These are phyloP conservation scores for Penicillium argentinense DNA, from an alignment of 495 filamentous ascomycete genomes.

Conservation along the genomic window DNA sequence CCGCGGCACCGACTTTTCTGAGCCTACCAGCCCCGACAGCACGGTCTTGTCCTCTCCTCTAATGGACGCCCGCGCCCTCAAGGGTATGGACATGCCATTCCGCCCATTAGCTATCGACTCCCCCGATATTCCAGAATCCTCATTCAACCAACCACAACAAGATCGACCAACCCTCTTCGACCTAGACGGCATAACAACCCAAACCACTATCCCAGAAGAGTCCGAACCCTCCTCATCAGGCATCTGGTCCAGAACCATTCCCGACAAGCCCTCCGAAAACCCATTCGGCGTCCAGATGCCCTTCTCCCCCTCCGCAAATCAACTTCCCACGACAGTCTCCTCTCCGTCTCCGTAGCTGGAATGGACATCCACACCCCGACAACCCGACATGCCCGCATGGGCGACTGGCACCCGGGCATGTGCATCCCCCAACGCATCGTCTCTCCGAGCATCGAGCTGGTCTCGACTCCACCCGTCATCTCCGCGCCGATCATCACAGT, in stretches of 20 bases:
- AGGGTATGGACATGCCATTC: conserved; percentile 53
- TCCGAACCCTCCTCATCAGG: conserved; percentile 29
- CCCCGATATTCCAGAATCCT: conserved; percentile 11
- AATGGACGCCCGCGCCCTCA: conserved; percentile 45
- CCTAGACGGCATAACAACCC: conserved; percentile 18
- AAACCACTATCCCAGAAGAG: conserved; percentile 45
- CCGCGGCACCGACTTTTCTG: conserved; percentile 55
- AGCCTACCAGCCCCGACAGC: conserved; percentile 74
- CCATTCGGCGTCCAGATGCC: conserved; percentile 17
- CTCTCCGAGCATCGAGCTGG: conserved; percentile 31
- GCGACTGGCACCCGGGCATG: conserved; percentile 28
- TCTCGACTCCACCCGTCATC: conserved; percentile 43
- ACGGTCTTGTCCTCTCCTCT: conserved; percentile 54
- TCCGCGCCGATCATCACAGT: conserved; percentile 46
- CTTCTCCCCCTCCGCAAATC: conserved; percentile 35
- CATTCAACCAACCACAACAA: conserved; percentile 28
- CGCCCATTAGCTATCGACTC: conserved; percentile 41
- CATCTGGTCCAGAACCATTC: conserved; percentile 5
- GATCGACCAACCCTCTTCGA: conserved; percentile 12
- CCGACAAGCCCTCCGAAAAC: conserved; percentile 5
- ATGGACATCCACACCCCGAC: conserved; percentile 51
- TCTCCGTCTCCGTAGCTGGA: conserved; percentile 52
- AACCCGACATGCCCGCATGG: conserved; percentile 37
- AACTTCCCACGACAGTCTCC: conserved; percentile 51
- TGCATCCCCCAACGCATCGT: conserved; percentile 39